Base-by-base conservation (phyloP, 1,139 yeast genomes). In the Taiozyma sp. region DNA sequence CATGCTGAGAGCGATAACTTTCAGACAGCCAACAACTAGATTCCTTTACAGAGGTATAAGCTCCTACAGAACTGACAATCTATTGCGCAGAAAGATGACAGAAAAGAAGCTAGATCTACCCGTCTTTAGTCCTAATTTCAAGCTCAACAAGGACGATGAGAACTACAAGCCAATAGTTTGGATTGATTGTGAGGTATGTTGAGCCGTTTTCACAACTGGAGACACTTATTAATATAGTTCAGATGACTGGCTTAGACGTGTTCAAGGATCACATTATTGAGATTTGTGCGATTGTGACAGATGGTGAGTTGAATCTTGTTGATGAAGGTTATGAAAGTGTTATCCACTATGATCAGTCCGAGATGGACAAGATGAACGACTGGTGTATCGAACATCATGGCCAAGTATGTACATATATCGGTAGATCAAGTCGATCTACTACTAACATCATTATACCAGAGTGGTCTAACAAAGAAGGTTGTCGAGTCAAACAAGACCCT, bases 241-340 rank as follows among this genome's bases (percentile, higher is more conserved):
- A 66, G 66, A 95, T 95, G 99, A 95, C 99, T 0, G 99, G 99
- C 0, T 72, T 95, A 46, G 86, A 93, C 60, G 82, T 83, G 26
- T 67, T 72, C 51, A 76, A 76, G 6, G 95, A 89, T 62, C 81
- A 77, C 52, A 91, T 95, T 59, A 88, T 95, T 56, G 99, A 95
- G 68, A 83, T 95, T 34, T 90, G 98, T 65, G 90, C 97, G 65
- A 71, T 91, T 40, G 74, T 95, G 47, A 93, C 99, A 1, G 96
- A 93, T 63, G 89, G 87, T 9, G 69, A 88, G 52, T 73, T 93
- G 56, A 79, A 86, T 50, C 60, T 87, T 3, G 69, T 90, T 2
- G 95, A 87, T 52, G 75, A 74, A 28, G 95, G 93, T 1, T 93
- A 82, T 64, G 97, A 91, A 62, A 80, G 90, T 24, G 90, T 90